Evolutionary conservation across 225 moss, liverwort and hornwort species (phyloP), one percentile per base, ranked within the genome.

Genomic region (Marchantia polymorpha): DNA sequence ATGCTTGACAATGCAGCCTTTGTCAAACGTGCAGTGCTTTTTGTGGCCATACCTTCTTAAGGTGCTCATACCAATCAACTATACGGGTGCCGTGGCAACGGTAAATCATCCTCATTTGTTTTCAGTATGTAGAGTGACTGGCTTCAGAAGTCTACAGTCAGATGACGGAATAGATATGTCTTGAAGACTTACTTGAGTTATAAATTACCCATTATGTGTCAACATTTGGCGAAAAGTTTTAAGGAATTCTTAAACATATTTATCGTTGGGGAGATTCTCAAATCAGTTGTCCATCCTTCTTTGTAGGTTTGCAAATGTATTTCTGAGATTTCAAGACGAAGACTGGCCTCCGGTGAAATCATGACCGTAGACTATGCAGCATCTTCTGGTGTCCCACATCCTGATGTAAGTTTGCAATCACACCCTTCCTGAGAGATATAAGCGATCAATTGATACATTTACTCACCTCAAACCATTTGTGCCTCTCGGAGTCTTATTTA

Each of bases 281-380:
- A 39, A 39, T 39, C 39, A 39, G 39, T 39, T 39, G 2, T 39
- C 2, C 39, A 25, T 65, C 63, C 69, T 75, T 15, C 26, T 69
- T 84, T 16, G 49, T 74, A 91, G 91, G 89, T 91, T 6, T 91
- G 91, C 61, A 91, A 85, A 76, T 91, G 91, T 71, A 89, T 91
- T 59, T 82, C 91, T 23, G 91, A 91, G 64, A 81, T 91, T 65
- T 78, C 89, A 17, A 87, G 87, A 76, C 84, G 91, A 52, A 86
- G 84, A 69, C 64, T 91, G 80, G 65, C 78, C 13, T 72, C 75
- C 25, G 89, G 91, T 31, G 91, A 89, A 74, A 80, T 79, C 26
- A 84, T 91, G 75, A 83, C 81, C 49, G 89, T 91, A 52, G 87
- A 91, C 73, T 91, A 91, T 69, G 83, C 81, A n/a, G 83, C 84